Evolutionary conservation across 805 yeast genomes (phyloP).

Genomic region (Priceomyces fermenticarens): DNA sequence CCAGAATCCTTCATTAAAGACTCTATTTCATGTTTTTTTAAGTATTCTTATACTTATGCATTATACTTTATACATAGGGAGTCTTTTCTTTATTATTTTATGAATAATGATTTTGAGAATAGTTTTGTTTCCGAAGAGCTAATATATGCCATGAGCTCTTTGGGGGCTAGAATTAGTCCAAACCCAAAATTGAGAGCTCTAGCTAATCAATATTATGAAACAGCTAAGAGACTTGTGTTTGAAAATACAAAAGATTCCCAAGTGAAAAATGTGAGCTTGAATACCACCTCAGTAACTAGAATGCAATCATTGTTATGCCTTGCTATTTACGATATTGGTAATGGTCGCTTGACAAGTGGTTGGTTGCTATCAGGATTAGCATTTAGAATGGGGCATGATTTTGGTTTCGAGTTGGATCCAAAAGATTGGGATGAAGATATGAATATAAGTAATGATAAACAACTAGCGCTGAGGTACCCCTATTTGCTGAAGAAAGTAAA

Average conservation of each 20-base stretch:
- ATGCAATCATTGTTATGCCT: conserved; percentile 11
- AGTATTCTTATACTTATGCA: too few relatives aligned
- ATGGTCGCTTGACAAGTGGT: conserved; percentile 12
- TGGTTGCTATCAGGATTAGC: conserved; percentile 14
- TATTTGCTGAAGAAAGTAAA: conserved; percentile 7
- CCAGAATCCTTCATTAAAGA: too few relatives aligned
- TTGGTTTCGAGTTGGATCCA: conserved; percentile 13
- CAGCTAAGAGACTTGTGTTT: conserved; percentile 4
- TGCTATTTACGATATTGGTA: conserved; percentile 11
- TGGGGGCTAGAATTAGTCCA: conserved; percentile 8
- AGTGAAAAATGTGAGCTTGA: conserved; percentile 2
- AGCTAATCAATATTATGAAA: conserved; percentile 8
- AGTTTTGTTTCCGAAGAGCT: too few relatives aligned
- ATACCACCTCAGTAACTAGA: conserved; percentile 7
- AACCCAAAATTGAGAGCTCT: conserved; percentile 1
- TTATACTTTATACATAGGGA: too few relatives aligned
- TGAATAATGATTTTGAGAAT: too few relatives aligned
- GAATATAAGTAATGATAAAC: not conserved
- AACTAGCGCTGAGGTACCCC: conserved; percentile 3
- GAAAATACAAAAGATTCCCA: conserved; percentile 1
- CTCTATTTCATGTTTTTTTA: too few relatives aligned
- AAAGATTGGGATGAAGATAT: conserved; percentile 9
- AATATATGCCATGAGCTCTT: too few relatives aligned
- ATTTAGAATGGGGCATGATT: conserved; percentile 11
- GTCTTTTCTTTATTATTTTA: too few relatives aligned